Evolutionary conservation across 495 filamentous ascomycete species (phyloP), one percentile per base, ranked within the genome.

Genomic region (Amorphotheca resinae): DNA sequence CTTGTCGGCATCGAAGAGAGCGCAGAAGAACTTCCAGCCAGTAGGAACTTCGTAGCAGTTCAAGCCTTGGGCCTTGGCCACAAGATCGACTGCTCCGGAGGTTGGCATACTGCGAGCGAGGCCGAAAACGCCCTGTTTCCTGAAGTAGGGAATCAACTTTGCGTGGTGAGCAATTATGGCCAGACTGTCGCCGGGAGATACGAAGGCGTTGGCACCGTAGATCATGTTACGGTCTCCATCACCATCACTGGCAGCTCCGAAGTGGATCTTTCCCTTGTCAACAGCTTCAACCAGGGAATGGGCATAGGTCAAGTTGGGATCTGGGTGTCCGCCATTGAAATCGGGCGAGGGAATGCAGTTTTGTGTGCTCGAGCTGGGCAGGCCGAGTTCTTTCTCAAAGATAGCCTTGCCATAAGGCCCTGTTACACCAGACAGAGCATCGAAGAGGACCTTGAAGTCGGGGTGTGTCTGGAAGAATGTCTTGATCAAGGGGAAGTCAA

Each of bases 221-320:
- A 98, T 96, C 91, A 98, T 98, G 74, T 98, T 98, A 44, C 91
- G 84, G 67, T 98, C 91, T 53, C 91, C 91, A 54, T 98, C 91
- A 50, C 91, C 91, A 52, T 98, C 91, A 54, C 82, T 88, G 28
- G 91, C 91, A 32, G 91, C 91, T 53, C 91, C 91, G 59, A 98
- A 96, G 54, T 91, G 93, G 51, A 98, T 85, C 25, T 74, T 72
- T 52, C 87, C 77, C 66, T 86, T 84, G 64, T 98, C 82, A 15
- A 98, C 91, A 33, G 77, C 84, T 57, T 91, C 87, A 39, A 98
- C 91, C 6, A 98, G 73, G 28, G 87, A 89, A 64, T 93, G 85
- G 1, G 91, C 91, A 51, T 98, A 98, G n/a, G 91, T 93, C 15
- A 98, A 74, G 66, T 98, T 98, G 42, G 91, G 91, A 62, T 98